Evolutionary conservation across 1,139 yeast genomes (phyloP).

Genomic region (Protomyces pachydermus): DNA sequence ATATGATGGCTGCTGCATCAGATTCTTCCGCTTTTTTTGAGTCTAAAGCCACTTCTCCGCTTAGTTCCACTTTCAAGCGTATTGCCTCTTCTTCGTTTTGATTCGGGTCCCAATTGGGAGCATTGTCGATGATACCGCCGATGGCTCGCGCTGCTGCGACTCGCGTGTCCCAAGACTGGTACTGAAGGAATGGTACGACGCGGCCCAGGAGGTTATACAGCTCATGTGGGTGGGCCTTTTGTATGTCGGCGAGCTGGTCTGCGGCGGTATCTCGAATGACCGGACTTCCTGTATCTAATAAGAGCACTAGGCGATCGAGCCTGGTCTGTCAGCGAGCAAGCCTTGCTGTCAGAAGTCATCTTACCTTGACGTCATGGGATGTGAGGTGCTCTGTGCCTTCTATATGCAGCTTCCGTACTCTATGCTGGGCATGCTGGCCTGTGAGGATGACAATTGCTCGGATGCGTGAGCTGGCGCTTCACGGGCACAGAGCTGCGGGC

Average conservation of each 20-base stretch:
- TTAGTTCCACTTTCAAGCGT: constrained; percentile 8
- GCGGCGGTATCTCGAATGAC: constrained; percentile 95
- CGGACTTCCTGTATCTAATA: constrained; percentile 90
- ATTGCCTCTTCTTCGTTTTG: constrained; percentile 34
- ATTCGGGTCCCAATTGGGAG: constrained; percentile 83
- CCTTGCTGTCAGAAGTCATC: background rate
- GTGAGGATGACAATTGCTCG: too few relatives aligned
- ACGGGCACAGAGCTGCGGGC: background rate
- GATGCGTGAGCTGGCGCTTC: too few relatives aligned
- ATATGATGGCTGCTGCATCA: background rate
- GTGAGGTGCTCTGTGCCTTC: background rate
- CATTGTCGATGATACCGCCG: constrained; percentile 83
- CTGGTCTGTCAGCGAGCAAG: background rate
- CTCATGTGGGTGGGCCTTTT: constrained; percentile 93
- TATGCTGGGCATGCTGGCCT: too few relatives aligned
- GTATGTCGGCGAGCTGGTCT: constrained; percentile 90
- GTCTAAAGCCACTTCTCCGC: constrained; percentile 31
- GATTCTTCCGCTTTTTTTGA: constrained; percentile 27
- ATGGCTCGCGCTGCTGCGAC: constrained; percentile 91
- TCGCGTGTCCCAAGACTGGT: constrained; percentile 92
- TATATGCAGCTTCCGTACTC: too few relatives aligned
- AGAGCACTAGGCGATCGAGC: constrained; percentile 31
- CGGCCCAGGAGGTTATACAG: constrained; percentile 74
- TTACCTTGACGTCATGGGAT: background rate
- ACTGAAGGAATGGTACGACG: constrained; percentile 80